Percentiles rank a stretch among this genome's conserved stretches.
Evolutionary conservation across 306 rosid species (phyloP).

Genomic region (Mimosa pudica): DNA sequence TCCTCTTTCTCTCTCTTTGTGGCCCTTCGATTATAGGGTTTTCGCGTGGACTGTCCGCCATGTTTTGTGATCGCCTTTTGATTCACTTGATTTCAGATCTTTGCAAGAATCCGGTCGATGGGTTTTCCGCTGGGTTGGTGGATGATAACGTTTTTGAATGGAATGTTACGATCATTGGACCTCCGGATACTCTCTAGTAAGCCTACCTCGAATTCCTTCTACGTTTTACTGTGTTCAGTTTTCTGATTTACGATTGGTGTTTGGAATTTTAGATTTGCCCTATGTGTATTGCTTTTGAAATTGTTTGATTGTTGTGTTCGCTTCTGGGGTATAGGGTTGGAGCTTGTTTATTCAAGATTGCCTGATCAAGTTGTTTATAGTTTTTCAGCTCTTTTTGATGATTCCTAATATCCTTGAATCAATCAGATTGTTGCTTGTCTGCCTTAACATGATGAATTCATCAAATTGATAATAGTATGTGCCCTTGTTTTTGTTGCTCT

Average conservation of each 20-base stretch:
- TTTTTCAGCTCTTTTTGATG: conserved; percentile 1
- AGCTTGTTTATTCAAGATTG: conserved; percentile 29
- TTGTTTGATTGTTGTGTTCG: conserved; percentile 16
- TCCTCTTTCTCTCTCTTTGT: not conserved
- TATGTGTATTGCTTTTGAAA: conserved; percentile 3
- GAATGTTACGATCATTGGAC: conserved; percentile 95
- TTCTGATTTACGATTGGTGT: conserved; percentile 17
- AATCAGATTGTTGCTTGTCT: conserved; percentile 15
- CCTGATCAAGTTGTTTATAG: conserved; percentile 19
- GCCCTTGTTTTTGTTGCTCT: not conserved
- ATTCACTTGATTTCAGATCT: conserved; percentile 60
- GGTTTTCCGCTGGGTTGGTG: conserved; percentile 94
- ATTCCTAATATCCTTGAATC: not conserved
- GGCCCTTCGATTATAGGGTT: conserved; percentile 4
- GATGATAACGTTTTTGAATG: conserved; percentile 90
- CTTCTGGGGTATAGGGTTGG: conserved; percentile 15
- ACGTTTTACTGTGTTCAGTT: not conserved
- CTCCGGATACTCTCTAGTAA: conserved; percentile 97
- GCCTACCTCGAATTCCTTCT: conserved; percentile 25
- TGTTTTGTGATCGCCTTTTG: conserved; percentile 18
- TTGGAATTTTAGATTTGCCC: conserved; percentile 21
- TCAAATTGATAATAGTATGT: not conserved
- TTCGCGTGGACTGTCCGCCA: conserved; percentile 33
- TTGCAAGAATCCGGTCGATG: conserved; percentile 89
- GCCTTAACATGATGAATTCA: conserved; percentile 14